A percentile compares a stretch with the other conserved stretches of the same genome.
Evolutionary conservation across 768 basidiomycete species (phyloP).

Genomic region (Pisolithus albus): DNA sequence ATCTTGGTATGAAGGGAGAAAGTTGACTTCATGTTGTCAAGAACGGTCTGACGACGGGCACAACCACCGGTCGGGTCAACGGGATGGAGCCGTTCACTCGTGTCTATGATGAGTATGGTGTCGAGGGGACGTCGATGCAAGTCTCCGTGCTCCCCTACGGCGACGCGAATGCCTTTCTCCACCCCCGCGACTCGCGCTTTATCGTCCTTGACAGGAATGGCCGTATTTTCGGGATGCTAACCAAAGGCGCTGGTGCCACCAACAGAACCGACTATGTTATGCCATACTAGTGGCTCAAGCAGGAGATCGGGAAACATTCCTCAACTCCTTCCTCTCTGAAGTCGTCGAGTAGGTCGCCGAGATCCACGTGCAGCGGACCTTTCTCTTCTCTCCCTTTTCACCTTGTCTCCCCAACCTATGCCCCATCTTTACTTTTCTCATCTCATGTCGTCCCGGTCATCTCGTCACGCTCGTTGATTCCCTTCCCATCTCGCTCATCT

Average conservation of each 20-base stretch:
- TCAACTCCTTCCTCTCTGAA: too few relatives aligned
- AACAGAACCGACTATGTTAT: conserved; percentile 25
- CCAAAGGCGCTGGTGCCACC: conserved; percentile 21
- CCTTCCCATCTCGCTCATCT: too few relatives aligned
- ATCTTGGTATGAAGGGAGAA: conserved; percentile 16
- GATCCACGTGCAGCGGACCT: too few relatives aligned
- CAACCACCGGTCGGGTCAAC: conserved; percentile 27
- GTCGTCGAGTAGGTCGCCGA: too few relatives aligned
- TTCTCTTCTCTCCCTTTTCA: too few relatives aligned
- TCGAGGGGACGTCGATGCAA: conserved; percentile 22
- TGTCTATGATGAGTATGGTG: conserved; percentile 9
- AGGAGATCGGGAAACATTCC: conserved; percentile 24
- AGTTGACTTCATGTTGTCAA: conserved; percentile 31
- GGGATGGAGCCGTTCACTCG: conserved; percentile 21
- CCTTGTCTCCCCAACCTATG: too few relatives aligned
- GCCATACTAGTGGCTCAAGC: conserved; percentile 23
- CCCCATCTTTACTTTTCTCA: too few relatives aligned
- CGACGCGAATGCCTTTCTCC: conserved; percentile 26
- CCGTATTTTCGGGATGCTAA: conserved; percentile 19
- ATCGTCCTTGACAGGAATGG: conserved; percentile 6
- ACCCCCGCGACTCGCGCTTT: conserved; percentile 25
- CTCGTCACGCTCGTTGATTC: too few relatives aligned
- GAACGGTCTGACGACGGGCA: conserved; percentile 12
- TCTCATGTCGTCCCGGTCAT: too few relatives aligned
- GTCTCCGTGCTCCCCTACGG: conserved; percentile 21